These are phyloP conservation scores for Camptophora hylomeconis DNA, from an alignment of 2,329 filamentous ascomycete genomes.

Conservation along the genomic window DNA sequence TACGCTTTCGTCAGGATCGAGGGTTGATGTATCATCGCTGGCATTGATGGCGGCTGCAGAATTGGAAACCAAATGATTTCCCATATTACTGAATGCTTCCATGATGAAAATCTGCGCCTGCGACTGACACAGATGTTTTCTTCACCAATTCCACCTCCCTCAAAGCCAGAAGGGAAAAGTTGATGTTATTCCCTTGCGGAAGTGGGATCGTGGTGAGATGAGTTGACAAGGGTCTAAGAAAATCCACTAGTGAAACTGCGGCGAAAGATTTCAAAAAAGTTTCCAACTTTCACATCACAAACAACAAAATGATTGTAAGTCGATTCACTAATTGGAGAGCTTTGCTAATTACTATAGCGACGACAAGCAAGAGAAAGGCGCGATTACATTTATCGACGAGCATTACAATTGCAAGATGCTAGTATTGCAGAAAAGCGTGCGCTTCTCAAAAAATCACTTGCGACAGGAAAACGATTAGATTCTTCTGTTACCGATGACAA, in stretches of 20 bases:
- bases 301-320: too few species aligned
- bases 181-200: too few species aligned
- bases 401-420: conserved; percentile 75
- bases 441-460: conserved; percentile 72
- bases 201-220: too few species aligned
- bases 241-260: too few species aligned
- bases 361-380: conserved; percentile 66
- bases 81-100: conserved; percentile 82
- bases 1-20: conserved; percentile 68
- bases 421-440: conserved; percentile 87
- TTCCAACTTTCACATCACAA: too few species aligned
- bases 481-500: conserved; percentile 77
- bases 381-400: conserved; percentile 84
- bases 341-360: too few species aligned
- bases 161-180: too few species aligned
- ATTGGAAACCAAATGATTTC: conserved; percentile 75
- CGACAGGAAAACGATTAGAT: conserved; percentile 76
- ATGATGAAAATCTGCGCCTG: conserved; percentile 41
- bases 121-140: too few species aligned
- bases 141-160: too few species aligned
- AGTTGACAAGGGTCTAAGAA: too few species aligned
- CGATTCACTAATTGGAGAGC: too few species aligned
- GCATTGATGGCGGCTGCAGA: conserved; percentile 80
- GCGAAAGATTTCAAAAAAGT: too few species aligned
- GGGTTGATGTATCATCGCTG: conserved; percentile 60